Evolutionary conservation across 768 basidiomycete species (phyloP).

Genomic region (Obba rivulosa): DNA sequence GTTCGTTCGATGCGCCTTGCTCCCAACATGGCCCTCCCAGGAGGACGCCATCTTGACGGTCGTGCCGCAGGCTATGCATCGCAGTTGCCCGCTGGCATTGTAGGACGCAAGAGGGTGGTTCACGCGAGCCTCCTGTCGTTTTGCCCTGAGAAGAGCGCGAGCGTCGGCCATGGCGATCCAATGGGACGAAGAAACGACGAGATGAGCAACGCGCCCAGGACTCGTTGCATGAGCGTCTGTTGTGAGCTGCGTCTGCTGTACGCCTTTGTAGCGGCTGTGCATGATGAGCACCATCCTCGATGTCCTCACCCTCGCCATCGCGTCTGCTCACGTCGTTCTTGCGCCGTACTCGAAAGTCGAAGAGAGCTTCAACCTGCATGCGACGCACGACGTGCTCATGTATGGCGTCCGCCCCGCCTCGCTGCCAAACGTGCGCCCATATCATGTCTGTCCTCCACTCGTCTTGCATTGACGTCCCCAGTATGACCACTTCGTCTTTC

Average conservation of each 20-base stretch:
- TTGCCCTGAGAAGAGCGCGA: slow-evolving; percentile 78
- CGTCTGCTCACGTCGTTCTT: slow-evolving; percentile 66
- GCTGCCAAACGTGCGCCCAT: slow-evolving; percentile 44
- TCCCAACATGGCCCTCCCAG: slow-evolving; percentile 86
- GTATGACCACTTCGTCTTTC: slow-evolving; percentile 89
- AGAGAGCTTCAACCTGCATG: slow-evolving; percentile 94
- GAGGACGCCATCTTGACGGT: slow-evolving; percentile 70
- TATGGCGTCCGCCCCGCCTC: slow-evolving; percentile 49
- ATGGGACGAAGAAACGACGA: not conserved
- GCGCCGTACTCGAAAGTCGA: slow-evolving; percentile 96
- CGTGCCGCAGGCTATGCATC: slow-evolving; percentile 60
- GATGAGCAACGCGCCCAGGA: no score
- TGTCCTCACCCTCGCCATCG: slow-evolving; percentile 40
- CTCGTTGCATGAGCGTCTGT: no score
- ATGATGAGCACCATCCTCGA: slow-evolving; percentile 42
- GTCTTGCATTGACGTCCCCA: slow-evolving; percentile 22
- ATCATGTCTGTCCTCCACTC: not conserved
- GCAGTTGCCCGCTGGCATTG: slow-evolving; percentile 57
- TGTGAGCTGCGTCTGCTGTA: no score
- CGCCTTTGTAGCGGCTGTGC: no score
- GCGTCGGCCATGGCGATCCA: slow-evolving; percentile 60
- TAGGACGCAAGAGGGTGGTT: slow-evolving; percentile 73
- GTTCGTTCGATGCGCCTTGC: slow-evolving; percentile 70
- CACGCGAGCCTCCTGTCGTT: slow-evolving; percentile 69
- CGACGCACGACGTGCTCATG: slow-evolving; percentile 79